phyloP scores from a whole-genome alignment of 2,329 filamentous ascomycete species.

The Aureobasidium sp. region DNA sequence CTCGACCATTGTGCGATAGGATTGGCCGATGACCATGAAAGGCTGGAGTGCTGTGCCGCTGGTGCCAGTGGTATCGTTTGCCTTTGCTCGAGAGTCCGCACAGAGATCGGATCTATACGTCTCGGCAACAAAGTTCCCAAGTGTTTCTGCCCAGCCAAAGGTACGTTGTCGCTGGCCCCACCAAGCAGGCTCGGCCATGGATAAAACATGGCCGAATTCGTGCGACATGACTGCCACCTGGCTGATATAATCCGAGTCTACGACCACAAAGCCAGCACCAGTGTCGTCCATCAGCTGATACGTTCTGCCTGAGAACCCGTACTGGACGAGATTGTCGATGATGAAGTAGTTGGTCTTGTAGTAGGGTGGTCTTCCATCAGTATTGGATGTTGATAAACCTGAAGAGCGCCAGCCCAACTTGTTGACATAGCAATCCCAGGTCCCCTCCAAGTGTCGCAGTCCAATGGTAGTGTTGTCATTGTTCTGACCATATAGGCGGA shows the following conservation, averaged over 20 bases:
- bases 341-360: constrained; percentile 45
- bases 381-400: constrained; percentile 22
- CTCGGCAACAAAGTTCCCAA: constrained; percentile 46
- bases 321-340: constrained; percentile 28
- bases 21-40: constrained; percentile 41
- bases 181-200: constrained; percentile 35
- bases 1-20: constrained; percentile 45
- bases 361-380: constrained; percentile 33
- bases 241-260: constrained; percentile 35
- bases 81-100: constrained; percentile 31
- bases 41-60: constrained; percentile 38
- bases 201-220: constrained; percentile 45
- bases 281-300: constrained; percentile 31
- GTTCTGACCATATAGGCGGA: constrained; percentile 34
- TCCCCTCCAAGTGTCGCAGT: constrained; percentile 41
- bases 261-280: constrained; percentile 41
- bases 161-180: constrained; percentile 38
- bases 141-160: constrained; percentile 47
- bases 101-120: constrained; percentile 42
- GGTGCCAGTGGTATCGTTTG: constrained; percentile 27
- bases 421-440: constrained; percentile 28
- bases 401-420: constrained; percentile 22
- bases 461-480: constrained; percentile 27
- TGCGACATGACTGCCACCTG: constrained; percentile 40
- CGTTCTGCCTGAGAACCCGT: constrained; percentile 38